Evolutionary conservation across 2,329 filamentous ascomycete genomes (phyloP).

Genomic region (Aureobasidium sp.): DNA sequence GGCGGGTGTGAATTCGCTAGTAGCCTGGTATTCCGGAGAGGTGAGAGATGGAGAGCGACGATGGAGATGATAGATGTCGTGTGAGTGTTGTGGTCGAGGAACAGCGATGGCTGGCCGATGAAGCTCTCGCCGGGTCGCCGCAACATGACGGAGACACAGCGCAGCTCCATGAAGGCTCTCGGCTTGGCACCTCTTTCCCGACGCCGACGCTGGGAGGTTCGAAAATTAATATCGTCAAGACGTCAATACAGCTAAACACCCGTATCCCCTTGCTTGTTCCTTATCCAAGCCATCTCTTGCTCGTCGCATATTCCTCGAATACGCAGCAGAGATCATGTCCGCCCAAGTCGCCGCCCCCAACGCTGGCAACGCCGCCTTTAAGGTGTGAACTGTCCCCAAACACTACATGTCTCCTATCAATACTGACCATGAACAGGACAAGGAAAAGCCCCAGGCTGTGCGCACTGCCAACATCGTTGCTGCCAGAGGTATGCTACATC

Average conservation of each 20-base stretch:
- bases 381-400: slow-evolving; percentile 33
- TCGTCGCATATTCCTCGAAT: neutral
- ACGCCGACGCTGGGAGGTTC: neutral
- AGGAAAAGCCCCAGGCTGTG: slow-evolving; percentile 98
- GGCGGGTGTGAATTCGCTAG: neutral
- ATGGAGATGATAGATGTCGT: neutral
- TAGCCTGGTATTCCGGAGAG: neutral
- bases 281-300: neutral
- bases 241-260: neutral
- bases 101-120: neutral
- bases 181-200: neutral
- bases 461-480: slow-evolving; percentile 95
- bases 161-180: neutral
- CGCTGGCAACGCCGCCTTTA: slow-evolving; percentile 58
- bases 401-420: neutral
- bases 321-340: slow-evolving; percentile 21
- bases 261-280: neutral
- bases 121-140: neutral
- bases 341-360: slow-evolving; percentile 37
- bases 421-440: slow-evolving; percentile 46
- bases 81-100: neutral
- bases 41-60: neutral
- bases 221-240: slow-evolving; percentile 2
- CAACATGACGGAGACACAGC: neutral
- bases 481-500: slow-evolving; percentile 63